These are phyloP conservation scores for Phyllosticta capitalensis DNA, from an alignment of 2,329 filamentous ascomycete species.

Conservation along the genomic window DNA sequence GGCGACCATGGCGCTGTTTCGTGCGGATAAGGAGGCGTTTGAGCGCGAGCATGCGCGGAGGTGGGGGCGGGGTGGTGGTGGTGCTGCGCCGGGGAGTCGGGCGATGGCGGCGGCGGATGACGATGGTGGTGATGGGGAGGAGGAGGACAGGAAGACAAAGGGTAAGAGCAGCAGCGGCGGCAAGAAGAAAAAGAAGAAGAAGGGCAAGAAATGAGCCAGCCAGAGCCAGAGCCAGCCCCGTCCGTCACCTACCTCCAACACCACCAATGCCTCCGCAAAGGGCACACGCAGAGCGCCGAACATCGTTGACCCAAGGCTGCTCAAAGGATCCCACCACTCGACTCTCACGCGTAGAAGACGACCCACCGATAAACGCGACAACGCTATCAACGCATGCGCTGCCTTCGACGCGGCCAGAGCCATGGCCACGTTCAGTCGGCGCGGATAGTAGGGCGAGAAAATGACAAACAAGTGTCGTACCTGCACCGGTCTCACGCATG, in stretches of 20 bases:
- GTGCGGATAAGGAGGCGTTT: slow-evolving; percentile 73
- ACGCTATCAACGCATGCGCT: not conserved
- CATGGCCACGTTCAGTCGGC: not conserved
- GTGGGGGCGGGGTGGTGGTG: slow-evolving; percentile 30
- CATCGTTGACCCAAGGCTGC: not conserved
- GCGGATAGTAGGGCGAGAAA: not conserved
- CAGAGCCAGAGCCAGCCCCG: no score
- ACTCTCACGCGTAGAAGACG: not conserved
- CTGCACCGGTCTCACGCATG: no score
- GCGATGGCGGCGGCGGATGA: not conserved
- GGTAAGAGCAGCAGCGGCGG: slow-evolving; percentile 17
- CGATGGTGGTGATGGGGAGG: not conserved
- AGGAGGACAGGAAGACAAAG: slow-evolving; percentile 8
- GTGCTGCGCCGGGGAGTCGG: slow-evolving; percentile 28
- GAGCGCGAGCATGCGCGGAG: slow-evolving; percentile 68
- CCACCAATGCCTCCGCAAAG: no score
- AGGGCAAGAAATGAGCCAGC: slow-evolving; percentile 28
- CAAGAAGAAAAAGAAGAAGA: slow-evolving; percentile 26
- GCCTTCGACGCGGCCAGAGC: not conserved
- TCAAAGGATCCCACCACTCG: not conserved
- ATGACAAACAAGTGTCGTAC: not conserved
- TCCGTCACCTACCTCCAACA: no score
- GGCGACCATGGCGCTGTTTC: slow-evolving; percentile 82
- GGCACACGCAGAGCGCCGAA: no score
- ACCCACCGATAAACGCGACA: not conserved